Conservation (phyloP, 306 rosid species). For the Astragalus glycyphyllos region DNA sequence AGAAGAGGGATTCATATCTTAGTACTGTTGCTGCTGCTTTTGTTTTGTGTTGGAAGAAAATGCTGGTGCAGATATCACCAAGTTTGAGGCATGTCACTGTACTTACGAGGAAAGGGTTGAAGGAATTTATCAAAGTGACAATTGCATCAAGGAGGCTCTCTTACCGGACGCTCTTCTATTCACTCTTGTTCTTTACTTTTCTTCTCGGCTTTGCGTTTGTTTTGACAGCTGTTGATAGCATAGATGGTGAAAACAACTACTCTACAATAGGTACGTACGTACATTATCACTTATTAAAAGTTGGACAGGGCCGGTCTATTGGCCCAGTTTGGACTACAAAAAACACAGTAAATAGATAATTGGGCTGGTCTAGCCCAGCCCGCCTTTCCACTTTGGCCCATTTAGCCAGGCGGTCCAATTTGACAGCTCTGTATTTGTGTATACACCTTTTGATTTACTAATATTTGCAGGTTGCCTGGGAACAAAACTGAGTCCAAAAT, state of each 20-base stretch:
- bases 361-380: too few relatives aligned
- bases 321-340: too few relatives aligned
- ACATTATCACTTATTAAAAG: conserved; percentile 22
- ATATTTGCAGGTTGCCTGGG: conserved; percentile 83
- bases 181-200: conserved; percentile 85
- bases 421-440: too few relatives aligned
- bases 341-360: too few relatives aligned
- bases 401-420: too few relatives aligned
- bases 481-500: conserved; percentile 70
- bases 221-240: conserved; percentile 79
- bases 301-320: too few relatives aligned
- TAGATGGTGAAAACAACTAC: conserved; percentile 84
- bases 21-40: background rate
- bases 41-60: conserved; percentile 40
- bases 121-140: conserved; percentile 81
- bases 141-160: conserved; percentile 74
- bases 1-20: conserved; percentile 23
- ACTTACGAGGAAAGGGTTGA: conserved; percentile 83
- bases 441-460: background rate
- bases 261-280: conserved; percentile 66
- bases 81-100: conserved; percentile 89
- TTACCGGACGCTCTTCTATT: conserved; percentile 79
- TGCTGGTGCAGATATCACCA: conserved; percentile 93
- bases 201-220: conserved; percentile 90
- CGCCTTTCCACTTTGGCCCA: too few relatives aligned